phyloP scores from a whole-genome alignment of 1,139 yeast species.

The Protomyces arabidopsidicola region DNA sequence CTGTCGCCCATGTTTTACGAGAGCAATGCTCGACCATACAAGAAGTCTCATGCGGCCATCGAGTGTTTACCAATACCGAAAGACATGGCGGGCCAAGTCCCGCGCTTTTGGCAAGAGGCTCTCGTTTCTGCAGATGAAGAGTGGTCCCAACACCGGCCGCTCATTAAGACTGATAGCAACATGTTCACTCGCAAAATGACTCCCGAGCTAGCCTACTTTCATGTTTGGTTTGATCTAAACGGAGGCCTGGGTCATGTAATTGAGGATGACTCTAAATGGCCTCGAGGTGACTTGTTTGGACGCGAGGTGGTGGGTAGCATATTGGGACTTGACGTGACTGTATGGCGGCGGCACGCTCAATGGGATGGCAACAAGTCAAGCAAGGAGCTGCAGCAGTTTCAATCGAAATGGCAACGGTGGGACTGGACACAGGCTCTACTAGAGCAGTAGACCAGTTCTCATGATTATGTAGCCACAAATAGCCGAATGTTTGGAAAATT shows the following conservation, averaged over 20 bases:
- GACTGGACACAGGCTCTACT: slow-evolving; percentile 38
- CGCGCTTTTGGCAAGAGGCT: slow-evolving; percentile 46
- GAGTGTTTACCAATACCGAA: slow-evolving; percentile 46
- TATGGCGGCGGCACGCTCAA: slow-evolving; percentile 38
- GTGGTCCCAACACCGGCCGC: slow-evolving; percentile 43
- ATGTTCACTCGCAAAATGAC: slow-evolving; percentile 45
- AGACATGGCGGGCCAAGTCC: slow-evolving; percentile 38
- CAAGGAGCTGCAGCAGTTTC: slow-evolving; percentile 35
- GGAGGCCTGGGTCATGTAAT: slow-evolving; percentile 54
- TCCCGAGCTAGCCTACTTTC: slow-evolving; percentile 49
- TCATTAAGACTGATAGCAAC: slow-evolving; percentile 40
- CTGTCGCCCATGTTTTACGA: slow-evolving; percentile 48
- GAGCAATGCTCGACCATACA: slow-evolving; percentile 40
- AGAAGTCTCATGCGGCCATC: slow-evolving; percentile 44
- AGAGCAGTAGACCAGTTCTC: background rate
- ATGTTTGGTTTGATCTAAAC: slow-evolving; percentile 47
- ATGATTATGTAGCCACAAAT: background rate
- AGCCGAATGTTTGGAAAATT: background rate
- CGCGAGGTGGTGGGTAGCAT: slow-evolving; percentile 48
- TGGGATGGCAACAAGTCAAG: slow-evolving; percentile 38
- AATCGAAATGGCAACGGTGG: slow-evolving; percentile 37
- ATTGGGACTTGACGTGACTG: slow-evolving; percentile 41
- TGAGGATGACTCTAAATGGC: slow-evolving; percentile 46
- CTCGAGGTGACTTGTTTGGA: slow-evolving; percentile 47
- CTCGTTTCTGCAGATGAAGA: slow-evolving; percentile 44